Base-by-base conservation (phyloP, 176 grass and related monocot genomes). In the Tillandsia leiboldiana region DNA sequence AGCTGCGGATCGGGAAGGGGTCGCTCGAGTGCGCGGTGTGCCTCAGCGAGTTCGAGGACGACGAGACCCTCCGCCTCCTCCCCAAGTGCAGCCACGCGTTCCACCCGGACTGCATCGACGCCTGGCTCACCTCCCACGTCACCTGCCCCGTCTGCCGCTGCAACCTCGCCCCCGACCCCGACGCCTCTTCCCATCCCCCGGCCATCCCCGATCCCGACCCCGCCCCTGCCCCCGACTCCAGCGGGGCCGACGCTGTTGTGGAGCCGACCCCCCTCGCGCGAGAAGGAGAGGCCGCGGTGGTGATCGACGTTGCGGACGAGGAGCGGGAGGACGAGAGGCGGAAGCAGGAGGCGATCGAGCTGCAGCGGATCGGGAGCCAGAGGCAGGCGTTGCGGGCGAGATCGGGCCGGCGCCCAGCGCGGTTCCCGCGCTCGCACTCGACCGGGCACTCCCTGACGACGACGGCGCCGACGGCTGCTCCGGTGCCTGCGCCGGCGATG, bases 21-120 rank as follows among this genome's bases (percentile, higher is more conserved):
- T 75, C 15, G 26, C 85, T 96, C 8, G 85, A 96, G 78, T 96
- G 92, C 75, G 92, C 88, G 11, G 88, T 96, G 3, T 96, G 92
- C 79, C 65, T 96, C 58, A 80, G 75, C 52, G 92, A 91, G 77
- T 96, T 96, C 64, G 81, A 87, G 49, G 88, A 89, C 67, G 72
- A 77, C 67, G 87, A 96, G 61, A 76, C 58, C 67, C 80, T 96
- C 80, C 87, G 91, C 13, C 78, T 96, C 12, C 87, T 96, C 1
- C 85, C 91, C 2, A 29, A 48, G 9, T 96, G 91, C 77, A 84
- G 77, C 72, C 91, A 91, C 76, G 80, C 70, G 49, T 96, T 96
- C 85, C 91, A 96, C 53, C 12, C 66, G 0, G 85, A 86, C 49
- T 96, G 91, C 85, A 88, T 96, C 61, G 85, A 91, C 64, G 61